Conservation (phyloP, 2,329 filamentous ascomycete genomes). For the Pseudogymnoascus sp. region DNA sequence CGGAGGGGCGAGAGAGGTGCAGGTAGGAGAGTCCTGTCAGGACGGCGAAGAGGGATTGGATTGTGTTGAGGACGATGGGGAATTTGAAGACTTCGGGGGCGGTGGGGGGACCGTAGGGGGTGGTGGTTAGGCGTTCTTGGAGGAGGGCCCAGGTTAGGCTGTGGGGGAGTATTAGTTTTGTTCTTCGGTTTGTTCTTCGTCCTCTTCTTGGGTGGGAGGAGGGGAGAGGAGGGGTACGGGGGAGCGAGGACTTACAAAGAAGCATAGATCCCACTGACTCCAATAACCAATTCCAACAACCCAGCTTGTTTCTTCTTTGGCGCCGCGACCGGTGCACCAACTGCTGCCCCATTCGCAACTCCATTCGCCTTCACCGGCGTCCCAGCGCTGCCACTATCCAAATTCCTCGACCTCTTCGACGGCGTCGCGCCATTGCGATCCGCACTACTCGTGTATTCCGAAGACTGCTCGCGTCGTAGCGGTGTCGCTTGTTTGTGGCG, state of each 20-base stretch:
- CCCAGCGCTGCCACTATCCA: slow-evolving; percentile 24
- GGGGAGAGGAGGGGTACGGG: not conserved
- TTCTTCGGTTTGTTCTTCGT: not conserved
- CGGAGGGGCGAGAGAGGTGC: slow-evolving; percentile 48
- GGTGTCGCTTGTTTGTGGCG: slow-evolving; percentile 61
- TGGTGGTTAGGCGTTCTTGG: slow-evolving; percentile 96
- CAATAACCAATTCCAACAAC: slow-evolving; percentile 68
- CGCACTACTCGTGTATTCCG: slow-evolving; percentile 51
- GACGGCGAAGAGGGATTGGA: slow-evolving; percentile 86
- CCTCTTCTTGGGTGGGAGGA: not conserved
- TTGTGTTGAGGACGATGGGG: slow-evolving; percentile 90
- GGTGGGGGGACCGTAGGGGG: slow-evolving; percentile 59
- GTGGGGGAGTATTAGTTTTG: slow-evolving; percentile 6
- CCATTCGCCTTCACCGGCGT: slow-evolving; percentile 16
- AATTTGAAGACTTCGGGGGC: slow-evolving; percentile 76
- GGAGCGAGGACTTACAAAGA: slow-evolving; percentile 88
- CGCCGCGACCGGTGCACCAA: slow-evolving; percentile 27
- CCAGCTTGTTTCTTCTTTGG: slow-evolving; percentile 45
- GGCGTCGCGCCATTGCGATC: slow-evolving; percentile 28
- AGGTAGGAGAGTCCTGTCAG: slow-evolving; percentile 78
- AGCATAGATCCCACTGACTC: slow-evolving; percentile 91
- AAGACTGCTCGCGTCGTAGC: slow-evolving; percentile 56
- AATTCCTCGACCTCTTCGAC: slow-evolving; percentile 26
- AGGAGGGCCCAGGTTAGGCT: slow-evolving; percentile 93
- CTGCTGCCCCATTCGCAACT: slow-evolving; percentile 18